Evolutionary conservation across 164 flowering plant species (phyloP), one percentile per base, ranked within the genome.

Genomic region (Magnolia changhungtana): DNA sequence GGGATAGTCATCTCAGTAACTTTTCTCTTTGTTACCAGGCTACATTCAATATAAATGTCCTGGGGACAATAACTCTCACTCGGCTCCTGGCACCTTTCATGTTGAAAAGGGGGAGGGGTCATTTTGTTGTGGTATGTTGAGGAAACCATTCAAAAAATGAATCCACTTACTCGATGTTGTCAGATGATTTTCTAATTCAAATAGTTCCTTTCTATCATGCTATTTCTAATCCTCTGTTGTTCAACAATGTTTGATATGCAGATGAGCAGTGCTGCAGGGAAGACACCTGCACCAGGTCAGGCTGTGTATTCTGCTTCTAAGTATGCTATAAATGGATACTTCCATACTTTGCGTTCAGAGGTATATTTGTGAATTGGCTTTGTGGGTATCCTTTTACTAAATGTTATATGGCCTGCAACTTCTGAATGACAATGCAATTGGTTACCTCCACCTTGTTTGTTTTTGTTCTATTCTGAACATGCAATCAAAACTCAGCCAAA

Each of bases 221-320:
- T 68, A 23, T 24, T 21, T 27, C 69, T 66, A 21, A 13, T 23
- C 1, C 8, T 58, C 45, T 9, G 4, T 55, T 16, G 45, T 37
- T 70, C 16, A 50, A 19, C 49, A 27, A 19, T 67, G 31, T 77
- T 74, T 50, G 8, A 72, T 78, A n/a, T 81, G 82, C 85, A 96
- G 99, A 94, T 96, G 93, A 96, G 98, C 87, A 96, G 99, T 85
- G 97, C 99, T 78, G 99, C 98, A 14, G 99, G 99, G 75, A 96
- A 94, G 85, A 81, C 87, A 68, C 98, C 99, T 76, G 90, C 99
- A 72, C 96, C 99, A 20, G 98, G 98, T 67, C 99, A 96, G 82
- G 96, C 97, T 19, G 89, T 92, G 27, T 96, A 94, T 75, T 92
- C 99, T 72, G 98, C 96, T 79, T 90, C 99, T 50, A 96, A 96